phyloP scores from a whole-genome alignment of 176 grass and related monocot species.

The Poa pratensis region DNA sequence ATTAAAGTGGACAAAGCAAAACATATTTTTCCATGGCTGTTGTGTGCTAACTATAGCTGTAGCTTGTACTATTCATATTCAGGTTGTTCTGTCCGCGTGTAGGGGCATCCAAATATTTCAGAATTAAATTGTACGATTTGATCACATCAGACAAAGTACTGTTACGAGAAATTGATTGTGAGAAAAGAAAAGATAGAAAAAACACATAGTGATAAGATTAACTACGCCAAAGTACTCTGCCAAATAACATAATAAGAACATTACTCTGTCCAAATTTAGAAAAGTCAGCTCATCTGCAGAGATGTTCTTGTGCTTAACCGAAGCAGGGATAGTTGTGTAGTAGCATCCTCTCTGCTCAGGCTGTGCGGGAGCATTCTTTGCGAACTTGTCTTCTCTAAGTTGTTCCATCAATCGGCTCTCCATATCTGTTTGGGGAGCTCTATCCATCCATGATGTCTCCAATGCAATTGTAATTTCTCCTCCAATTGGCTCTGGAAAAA shows the following conservation, averaged over 20 bases:
- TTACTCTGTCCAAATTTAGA: constrained; percentile 95
- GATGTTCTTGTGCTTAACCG: constrained; percentile 67
- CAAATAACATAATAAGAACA: constrained; percentile 24
- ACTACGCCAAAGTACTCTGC: neutral
- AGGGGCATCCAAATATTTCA: neutral
- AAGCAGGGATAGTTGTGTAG: constrained; percentile 76
- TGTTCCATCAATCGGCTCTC: constrained; percentile 76
- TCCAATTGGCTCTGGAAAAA: constrained; percentile 75
- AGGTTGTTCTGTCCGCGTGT: neutral
- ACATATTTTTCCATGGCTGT: neutral
- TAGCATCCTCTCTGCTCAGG: constrained; percentile 72
- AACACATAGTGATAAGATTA: neutral
- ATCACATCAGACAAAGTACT: constrained; percentile 2
- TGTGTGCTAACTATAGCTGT: neutral
- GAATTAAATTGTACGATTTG: neutral
- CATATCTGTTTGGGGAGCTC: constrained; percentile 66
- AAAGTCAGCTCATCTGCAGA: constrained; percentile 76
- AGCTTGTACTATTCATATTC: neutral
- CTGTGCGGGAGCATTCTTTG: constrained; percentile 49
- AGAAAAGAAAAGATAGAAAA: neutral
- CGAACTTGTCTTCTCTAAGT: constrained; percentile 61
- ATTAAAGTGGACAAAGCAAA: neutral
- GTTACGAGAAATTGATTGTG: neutral
- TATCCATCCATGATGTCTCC: constrained; percentile 73
- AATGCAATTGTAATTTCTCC: constrained; percentile 81